Percentiles rank a stretch among this genome's conserved stretches.
These are phyloP conservation scores for Gracilaria caudata DNA, from an alignment of 23 red algal genomes.

Conservation along the genomic window DNA sequence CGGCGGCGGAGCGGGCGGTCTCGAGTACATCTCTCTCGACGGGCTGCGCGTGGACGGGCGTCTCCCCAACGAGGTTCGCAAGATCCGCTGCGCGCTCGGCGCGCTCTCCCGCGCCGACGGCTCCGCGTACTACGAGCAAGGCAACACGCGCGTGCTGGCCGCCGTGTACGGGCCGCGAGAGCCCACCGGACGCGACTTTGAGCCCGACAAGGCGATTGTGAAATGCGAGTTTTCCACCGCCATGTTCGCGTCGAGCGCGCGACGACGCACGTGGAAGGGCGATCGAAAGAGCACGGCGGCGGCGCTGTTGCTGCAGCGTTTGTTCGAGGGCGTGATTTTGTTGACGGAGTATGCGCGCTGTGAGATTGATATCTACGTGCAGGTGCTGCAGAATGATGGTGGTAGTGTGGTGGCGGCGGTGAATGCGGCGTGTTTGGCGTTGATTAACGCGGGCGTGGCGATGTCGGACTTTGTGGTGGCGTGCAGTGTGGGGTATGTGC, in stretches of 20 bases:
- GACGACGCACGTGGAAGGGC: constrained; percentile 58
- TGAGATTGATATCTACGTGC: constrained; percentile 82
- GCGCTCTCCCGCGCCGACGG: constrained; percentile 80
- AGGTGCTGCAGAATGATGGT: constrained; percentile 96
- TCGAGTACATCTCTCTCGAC: constrained; percentile 85
- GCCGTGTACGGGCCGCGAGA: constrained; percentile 96
- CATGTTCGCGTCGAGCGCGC: constrained; percentile 37
- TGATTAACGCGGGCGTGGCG: constrained; percentile 85
- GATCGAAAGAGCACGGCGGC: constrained; percentile 36
- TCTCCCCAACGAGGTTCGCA: constrained; percentile 78
- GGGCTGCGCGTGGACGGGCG: constrained; percentile 95
- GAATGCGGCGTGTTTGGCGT: constrained; percentile 88
- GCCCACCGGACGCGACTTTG: constrained; percentile 9
- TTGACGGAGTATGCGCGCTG: constrained; percentile 38
- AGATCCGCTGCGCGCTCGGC: constrained; percentile 68
- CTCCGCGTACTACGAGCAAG: constrained; percentile 74
- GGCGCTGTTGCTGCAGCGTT: constrained; percentile 42
- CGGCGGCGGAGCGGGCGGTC: constrained; percentile 61
- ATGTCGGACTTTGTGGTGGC: constrained; percentile 87
- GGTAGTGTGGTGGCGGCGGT: constrained; percentile 80
- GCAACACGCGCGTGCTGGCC: constrained; percentile 94
- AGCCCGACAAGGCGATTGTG: constrained; percentile 34
- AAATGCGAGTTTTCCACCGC: constrained; percentile 57
- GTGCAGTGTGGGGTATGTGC: constrained; percentile 73
- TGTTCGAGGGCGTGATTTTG: constrained; percentile 85